phyloP scores from a whole-genome alignment of 108 stramenopile species.

The Nannochloropsis gaditana region DNA sequence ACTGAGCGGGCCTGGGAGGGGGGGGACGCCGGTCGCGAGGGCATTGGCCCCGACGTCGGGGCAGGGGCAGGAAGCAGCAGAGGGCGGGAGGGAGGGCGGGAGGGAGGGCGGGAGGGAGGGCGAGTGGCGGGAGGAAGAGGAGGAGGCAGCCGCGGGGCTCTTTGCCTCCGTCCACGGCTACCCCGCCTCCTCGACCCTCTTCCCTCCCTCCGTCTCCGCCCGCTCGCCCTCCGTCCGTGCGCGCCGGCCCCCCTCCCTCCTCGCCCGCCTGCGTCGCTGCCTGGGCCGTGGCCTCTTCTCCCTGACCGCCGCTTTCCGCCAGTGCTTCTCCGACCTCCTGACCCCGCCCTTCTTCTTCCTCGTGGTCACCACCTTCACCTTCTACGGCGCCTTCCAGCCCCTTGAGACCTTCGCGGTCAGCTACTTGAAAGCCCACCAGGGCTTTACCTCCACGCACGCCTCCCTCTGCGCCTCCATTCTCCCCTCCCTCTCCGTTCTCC shows the following conservation, averaged over 20 bases:
- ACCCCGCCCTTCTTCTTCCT: not conserved
- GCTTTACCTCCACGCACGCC: not conserved
- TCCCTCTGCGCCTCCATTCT: not conserved
- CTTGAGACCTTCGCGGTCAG: not conserved
- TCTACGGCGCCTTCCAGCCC: not conserved
- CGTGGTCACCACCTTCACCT: not conserved
- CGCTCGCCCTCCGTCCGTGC: not conserved
- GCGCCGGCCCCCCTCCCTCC: not conserved
- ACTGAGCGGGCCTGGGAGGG: too few relatives aligned
- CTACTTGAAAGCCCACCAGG: not conserved
- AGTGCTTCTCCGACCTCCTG: not conserved
- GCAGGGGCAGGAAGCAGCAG: not conserved
- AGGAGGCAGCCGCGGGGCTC: not conserved
- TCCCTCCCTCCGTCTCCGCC: not conserved
- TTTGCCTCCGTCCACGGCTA: not conserved
- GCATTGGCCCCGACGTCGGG: not conserved
- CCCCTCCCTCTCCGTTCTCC: not conserved
- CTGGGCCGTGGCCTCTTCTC: not conserved
- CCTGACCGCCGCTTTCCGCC: not conserved
- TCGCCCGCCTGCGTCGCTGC: not conserved
- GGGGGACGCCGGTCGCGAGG: not conserved
- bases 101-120: slow-evolving; percentile 1
- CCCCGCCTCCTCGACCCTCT: not conserved
- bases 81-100: not conserved
- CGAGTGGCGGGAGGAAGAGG: not conserved